Evolutionary conservation across 495 filamentous ascomycete species (phyloP).

Genomic region (Clohesyomyces aquaticus): DNA sequence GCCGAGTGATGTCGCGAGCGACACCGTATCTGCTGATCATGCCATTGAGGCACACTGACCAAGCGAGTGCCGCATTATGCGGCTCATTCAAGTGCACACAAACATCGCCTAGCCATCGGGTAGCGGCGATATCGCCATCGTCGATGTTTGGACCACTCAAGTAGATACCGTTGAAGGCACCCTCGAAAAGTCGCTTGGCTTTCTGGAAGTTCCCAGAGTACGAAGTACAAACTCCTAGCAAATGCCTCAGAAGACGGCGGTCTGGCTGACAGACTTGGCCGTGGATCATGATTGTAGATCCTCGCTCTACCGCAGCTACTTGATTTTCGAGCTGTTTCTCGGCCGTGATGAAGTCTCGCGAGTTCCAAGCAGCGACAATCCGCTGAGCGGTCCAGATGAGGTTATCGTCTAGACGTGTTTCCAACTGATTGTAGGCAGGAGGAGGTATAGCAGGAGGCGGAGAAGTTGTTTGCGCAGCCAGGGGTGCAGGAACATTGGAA

Average conservation of each 20-base stretch:
- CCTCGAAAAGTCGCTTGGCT: conserved; percentile 26
- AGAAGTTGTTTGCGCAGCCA: background rate
- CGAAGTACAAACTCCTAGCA: conserved; percentile 30
- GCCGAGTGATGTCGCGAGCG: conserved; percentile 5
- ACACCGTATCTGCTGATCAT: conserved; percentile 12
- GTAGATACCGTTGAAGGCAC: conserved; percentile 22
- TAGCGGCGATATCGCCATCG: conserved; percentile 37
- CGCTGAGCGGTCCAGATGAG: conserved; percentile 17
- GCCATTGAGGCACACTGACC: conserved; percentile 29
- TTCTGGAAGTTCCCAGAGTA: conserved; percentile 33
- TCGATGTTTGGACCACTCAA: conserved; percentile 19
- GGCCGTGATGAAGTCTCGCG: conserved; percentile 21
- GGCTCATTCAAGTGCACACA: conserved; percentile 34
- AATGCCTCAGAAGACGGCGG: conserved; percentile 23
- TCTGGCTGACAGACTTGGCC: conserved; percentile 13
- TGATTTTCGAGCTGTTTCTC: conserved; percentile 22
- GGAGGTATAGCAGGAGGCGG: background rate
- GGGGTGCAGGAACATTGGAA: background rate
- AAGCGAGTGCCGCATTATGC: conserved; percentile 33
- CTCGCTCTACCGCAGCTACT: conserved; percentile 26
- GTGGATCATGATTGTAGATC: conserved; percentile 6
- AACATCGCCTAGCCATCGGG: conserved; percentile 37
- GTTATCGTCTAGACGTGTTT: background rate
- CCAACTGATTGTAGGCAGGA: background rate
- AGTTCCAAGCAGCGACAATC: conserved; percentile 28